phyloP scores from a whole-genome alignment of 306 rosid genomes.

The Fagus sylvatica region DNA sequence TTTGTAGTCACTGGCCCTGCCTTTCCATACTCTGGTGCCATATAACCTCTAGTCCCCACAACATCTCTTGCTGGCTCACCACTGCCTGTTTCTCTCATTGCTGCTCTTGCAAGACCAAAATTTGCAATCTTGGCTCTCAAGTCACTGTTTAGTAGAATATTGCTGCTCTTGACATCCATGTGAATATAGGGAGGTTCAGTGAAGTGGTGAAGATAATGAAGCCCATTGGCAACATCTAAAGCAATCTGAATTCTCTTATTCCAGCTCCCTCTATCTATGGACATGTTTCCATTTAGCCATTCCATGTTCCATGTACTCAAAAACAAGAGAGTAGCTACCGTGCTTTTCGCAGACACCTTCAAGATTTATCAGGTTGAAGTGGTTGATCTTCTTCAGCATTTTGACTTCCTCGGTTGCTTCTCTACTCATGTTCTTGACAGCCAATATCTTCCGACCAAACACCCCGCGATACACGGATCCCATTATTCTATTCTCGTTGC shows the following conservation, averaged over 20 bases:
- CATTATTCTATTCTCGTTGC: slow-evolving; percentile 44
- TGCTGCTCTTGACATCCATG: slow-evolving; percentile 50
- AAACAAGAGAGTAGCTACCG: slow-evolving; percentile 47
- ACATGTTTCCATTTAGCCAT: slow-evolving; percentile 45
- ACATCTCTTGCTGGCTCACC: slow-evolving; percentile 18
- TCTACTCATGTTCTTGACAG: slow-evolving; percentile 44
- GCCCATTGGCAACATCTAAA: slow-evolving; percentile 76
- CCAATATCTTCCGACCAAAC: slow-evolving; percentile 36
- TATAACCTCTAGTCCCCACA: slow-evolving; percentile 34
- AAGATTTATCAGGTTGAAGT: slow-evolving; percentile 63
- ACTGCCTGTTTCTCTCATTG: slow-evolving; percentile 16
- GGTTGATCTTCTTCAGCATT: slow-evolving; percentile 58
- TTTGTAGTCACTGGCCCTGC: slow-evolving; percentile 45
- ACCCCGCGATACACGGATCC: slow-evolving; percentile 49
- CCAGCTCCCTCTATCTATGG: slow-evolving; percentile 45
- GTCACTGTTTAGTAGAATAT: slow-evolving; percentile 48
- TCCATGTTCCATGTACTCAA: slow-evolving; percentile 75
- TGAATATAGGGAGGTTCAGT: slow-evolving; percentile 68
- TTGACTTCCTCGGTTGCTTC: slow-evolving; percentile 58
- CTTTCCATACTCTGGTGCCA: slow-evolving; percentile 52
- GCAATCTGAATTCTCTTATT: slow-evolving; percentile 63
- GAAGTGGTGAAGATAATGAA: slow-evolving; percentile 81
- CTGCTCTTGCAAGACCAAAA: slow-evolving; percentile 52
- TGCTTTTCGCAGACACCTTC: slow-evolving; percentile 55
- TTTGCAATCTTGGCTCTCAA: slow-evolving; percentile 68